These are phyloP conservation scores for Scleroderma bovista DNA, from an alignment of 768 basidiomycete species.

Conservation along the genomic window DNA sequence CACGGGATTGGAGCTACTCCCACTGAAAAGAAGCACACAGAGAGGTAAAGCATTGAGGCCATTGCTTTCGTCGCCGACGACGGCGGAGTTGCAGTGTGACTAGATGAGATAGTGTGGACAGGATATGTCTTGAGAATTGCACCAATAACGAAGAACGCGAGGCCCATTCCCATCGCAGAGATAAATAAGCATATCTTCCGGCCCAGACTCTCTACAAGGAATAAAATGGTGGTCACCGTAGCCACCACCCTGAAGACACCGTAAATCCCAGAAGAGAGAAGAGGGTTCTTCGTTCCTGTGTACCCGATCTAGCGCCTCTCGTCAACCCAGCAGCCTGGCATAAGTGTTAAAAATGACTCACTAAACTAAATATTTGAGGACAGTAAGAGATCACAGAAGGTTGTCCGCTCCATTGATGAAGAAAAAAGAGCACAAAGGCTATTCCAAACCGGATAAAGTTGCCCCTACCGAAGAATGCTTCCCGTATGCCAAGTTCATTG, in stretches of 20 bases:
- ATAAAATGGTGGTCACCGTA: constrained; percentile 35
- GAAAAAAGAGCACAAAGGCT: constrained; percentile 43
- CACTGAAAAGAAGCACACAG: constrained; percentile 85
- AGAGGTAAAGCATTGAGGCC: constrained; percentile 84
- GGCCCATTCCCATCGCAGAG: constrained; percentile 74
- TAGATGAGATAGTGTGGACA: constrained; percentile 31
- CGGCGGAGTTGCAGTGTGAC: constrained; percentile 30
- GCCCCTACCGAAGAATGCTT: not conserved
- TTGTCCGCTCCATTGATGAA: constrained; percentile 47
- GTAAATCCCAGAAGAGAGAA: constrained; percentile 41
- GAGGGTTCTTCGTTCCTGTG: constrained; percentile 37
- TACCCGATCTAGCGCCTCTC: constrained; percentile 7
- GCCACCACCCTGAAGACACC: constrained; percentile 38
- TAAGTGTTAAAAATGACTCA: not conserved
- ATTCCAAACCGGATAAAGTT: constrained; percentile 36
- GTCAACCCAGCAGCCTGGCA: not conserved
- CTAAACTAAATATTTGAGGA: constrained; percentile 41
- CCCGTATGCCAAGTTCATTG: not conserved
- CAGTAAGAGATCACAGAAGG: constrained; percentile 54
- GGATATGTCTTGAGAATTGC: constrained; percentile 79
- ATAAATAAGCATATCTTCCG: constrained; percentile 57
- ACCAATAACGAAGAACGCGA: constrained; percentile 74
- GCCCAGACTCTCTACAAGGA: constrained; percentile 46
- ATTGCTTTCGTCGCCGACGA: constrained; percentile 61
- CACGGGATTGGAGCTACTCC: constrained; percentile 73